Conservation (phyloP, 202 grass and related monocot species). For the Musa balbisiana region DNA sequence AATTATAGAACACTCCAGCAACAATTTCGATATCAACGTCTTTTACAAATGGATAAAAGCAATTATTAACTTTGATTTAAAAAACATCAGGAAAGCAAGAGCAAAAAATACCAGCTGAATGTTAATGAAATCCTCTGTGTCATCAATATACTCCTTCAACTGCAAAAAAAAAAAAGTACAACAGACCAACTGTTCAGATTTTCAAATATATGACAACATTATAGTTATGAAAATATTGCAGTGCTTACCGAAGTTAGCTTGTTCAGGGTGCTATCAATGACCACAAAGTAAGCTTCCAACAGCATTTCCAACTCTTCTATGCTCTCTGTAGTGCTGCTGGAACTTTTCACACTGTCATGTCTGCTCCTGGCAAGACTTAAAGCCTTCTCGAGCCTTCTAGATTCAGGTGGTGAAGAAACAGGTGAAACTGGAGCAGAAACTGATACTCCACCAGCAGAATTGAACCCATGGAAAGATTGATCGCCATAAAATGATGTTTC, state of each 20-base stretch:
- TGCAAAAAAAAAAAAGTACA: conserved; percentile 12
- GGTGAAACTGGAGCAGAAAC: conserved; percentile 91
- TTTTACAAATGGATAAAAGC: not conserved
- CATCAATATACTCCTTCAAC: conserved; percentile 99
- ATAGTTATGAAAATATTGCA: not conserved
- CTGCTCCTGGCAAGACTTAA: conserved; percentile 85
- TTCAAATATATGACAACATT: not conserved
- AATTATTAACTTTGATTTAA: not conserved
- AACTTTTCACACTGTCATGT: conserved; percentile 83
- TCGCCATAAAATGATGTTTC: conserved; percentile 79
- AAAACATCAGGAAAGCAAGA: not conserved
- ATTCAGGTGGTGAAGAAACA: conserved; percentile 65
- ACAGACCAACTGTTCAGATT: not conserved
- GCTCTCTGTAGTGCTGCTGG: conserved; percentile 65
- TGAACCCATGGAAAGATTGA: conserved; percentile 54
- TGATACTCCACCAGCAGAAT: conserved; percentile 44
- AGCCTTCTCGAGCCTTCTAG: conserved; percentile 65
- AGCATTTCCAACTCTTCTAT: conserved; percentile 96
- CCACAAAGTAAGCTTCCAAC: conserved; percentile 95
- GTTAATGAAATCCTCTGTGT: conserved; percentile 99
- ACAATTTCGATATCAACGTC: not conserved
- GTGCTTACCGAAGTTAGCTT: conserved; percentile 82
- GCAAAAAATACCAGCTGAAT: conserved; percentile 72
- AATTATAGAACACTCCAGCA: too few relatives aligned
- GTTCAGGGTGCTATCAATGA: conserved; percentile 85